Conservation (phyloP, 352 stramenopile species). For the Pythium scleroteichum region DNA sequence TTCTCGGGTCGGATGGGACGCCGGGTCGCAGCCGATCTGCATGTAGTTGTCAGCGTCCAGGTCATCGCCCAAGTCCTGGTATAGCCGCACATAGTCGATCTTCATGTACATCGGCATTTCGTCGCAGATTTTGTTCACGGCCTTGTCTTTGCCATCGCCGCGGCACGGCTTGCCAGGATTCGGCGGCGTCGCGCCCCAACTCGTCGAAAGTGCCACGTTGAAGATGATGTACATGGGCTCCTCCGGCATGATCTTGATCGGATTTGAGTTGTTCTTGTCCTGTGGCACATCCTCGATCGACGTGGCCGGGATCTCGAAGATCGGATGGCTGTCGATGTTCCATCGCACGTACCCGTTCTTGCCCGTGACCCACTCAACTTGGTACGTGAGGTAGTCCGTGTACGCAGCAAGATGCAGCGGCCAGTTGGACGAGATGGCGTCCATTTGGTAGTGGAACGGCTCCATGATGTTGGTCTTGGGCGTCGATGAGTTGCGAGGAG, state of each 20-base stretch:
- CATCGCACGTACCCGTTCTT: slow-evolving; percentile 19
- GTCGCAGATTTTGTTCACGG: slow-evolving; percentile 29
- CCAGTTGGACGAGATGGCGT: slow-evolving; percentile 46
- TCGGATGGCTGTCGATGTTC: slow-evolving; percentile 5
- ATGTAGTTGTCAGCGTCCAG: slow-evolving; percentile 46
- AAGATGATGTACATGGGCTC: slow-evolving; percentile 89
- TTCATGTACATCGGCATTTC: slow-evolving; percentile 48
- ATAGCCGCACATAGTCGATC: slow-evolving; percentile 20
- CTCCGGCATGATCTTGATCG: slow-evolving; percentile 29
- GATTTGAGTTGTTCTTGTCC: slow-evolving; percentile 17
- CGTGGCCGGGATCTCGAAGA: slow-evolving; percentile 32
- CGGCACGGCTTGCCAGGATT: slow-evolving; percentile 28
- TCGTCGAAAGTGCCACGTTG: slow-evolving; percentile 75
- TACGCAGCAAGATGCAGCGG: slow-evolving; percentile 49
- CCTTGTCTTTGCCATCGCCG: slow-evolving; percentile 18
- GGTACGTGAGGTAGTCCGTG: slow-evolving; percentile 49
- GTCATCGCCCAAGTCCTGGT: slow-evolving; percentile 49
- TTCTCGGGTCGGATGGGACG: slow-evolving; percentile 4
- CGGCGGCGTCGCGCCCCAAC: slow-evolving; percentile 54
- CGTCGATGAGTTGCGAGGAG: slow-evolving; percentile 32
- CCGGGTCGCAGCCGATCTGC: slow-evolving; percentile 62
- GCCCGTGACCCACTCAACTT: slow-evolving; percentile 52
- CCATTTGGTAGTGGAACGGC: slow-evolving; percentile 31
- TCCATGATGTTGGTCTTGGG: slow-evolving; percentile 49
- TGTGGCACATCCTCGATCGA: slow-evolving; percentile 22